phyloP scores from a whole-genome alignment of 495 filamentous ascomycete genomes.

The Usnea hakonensis region DNA sequence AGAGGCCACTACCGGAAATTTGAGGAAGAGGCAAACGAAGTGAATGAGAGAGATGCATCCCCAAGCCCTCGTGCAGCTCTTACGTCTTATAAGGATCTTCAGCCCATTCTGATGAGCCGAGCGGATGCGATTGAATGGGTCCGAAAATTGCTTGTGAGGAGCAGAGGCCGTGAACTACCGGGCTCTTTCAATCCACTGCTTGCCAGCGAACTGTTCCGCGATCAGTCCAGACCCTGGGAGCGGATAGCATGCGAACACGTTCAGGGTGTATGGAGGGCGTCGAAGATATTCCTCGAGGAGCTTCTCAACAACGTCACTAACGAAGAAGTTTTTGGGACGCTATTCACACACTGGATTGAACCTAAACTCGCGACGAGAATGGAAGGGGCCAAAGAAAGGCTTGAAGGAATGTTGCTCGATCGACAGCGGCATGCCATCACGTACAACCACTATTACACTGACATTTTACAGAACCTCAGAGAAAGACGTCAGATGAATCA shows the following conservation, averaged over 20 bases:
- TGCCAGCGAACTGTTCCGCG: slow-evolving; percentile 36
- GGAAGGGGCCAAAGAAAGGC: slow-evolving; percentile 25
- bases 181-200: slow-evolving; percentile 43
- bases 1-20: slow-evolving; percentile 37
- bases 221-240: slow-evolving; percentile 38
- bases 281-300: slow-evolving; percentile 32
- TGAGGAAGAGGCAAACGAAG: slow-evolving; percentile 28
- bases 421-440: slow-evolving; percentile 19
- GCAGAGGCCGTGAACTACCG: slow-evolving; percentile 37
- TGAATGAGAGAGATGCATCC: slow-evolving; percentile 1
- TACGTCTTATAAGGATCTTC: background rate
- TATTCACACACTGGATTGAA: slow-evolving; percentile 36
- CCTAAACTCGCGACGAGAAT: slow-evolving; percentile 24
- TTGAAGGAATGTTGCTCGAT: slow-evolving; percentile 3
- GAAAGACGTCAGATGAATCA: slow-evolving; percentile 6
- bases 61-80: background rate
- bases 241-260: slow-evolving; percentile 34
- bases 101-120: background rate
- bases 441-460: slow-evolving; percentile 27
- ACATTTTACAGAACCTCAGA: slow-evolving; percentile 20
- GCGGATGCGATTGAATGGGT: slow-evolving; percentile 25
- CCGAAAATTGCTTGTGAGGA: slow-evolving; percentile 31
- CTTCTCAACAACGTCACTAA: slow-evolving; percentile 31
- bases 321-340: slow-evolving; percentile 30
- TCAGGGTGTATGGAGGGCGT: slow-evolving; percentile 29